Evolutionary conservation across 495 filamentous ascomycete genomes (phyloP), one percentile per base, ranked within the genome.

Genomic region (Apodospora peruviana): DNA sequence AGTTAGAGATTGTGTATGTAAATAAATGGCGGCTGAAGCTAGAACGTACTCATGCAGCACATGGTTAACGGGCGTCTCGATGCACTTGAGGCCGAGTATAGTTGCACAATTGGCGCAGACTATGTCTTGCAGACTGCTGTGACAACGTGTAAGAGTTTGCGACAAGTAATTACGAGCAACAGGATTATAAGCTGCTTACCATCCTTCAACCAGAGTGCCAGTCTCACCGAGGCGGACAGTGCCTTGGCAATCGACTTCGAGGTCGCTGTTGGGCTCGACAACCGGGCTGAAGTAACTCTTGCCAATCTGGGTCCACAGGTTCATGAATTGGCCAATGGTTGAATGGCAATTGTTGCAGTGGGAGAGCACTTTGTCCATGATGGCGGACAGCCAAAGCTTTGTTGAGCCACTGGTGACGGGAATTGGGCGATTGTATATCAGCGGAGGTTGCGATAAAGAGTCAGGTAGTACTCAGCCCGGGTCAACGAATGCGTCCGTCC

Each of bases 281-380:
- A 70, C 54, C 22, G 73, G 72, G 36, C 63, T 70, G 36, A 66
- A 61, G 50, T 76, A 73, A 19, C 50, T 61, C 38, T 65, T 69
- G 17, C 68, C 71, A 42, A 78, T 64, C 23, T 67, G 58, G 4
- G 50, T 65, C 74, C 72, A 77, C 8, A 67, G 42, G 46, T 77
- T 76, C 48, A 57, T 20, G 27, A 71, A 71, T 2, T 49, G 40
- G 16, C 68, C 69, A 9, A 77, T 40, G 7, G 54, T 47, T 11
- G 46, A 34, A 17, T 55, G 51, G 57, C 75, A 76, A 27, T 67
- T 53, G 24, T 53, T 53, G 53, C 75, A 78, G 23, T 49, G 60
- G 48, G 65, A 70, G 14, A 45, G 24, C 17, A 70, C 57, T 9
- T 16, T 45, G 19, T 68, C 64, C 68, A 42, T 32, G 27, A 32